Percentiles rank a stretch among this genome's conserved stretches.
Conservation (phyloP, 192 early-diverging fungal genomes). For the Coemansia guatemalensis region DNA sequence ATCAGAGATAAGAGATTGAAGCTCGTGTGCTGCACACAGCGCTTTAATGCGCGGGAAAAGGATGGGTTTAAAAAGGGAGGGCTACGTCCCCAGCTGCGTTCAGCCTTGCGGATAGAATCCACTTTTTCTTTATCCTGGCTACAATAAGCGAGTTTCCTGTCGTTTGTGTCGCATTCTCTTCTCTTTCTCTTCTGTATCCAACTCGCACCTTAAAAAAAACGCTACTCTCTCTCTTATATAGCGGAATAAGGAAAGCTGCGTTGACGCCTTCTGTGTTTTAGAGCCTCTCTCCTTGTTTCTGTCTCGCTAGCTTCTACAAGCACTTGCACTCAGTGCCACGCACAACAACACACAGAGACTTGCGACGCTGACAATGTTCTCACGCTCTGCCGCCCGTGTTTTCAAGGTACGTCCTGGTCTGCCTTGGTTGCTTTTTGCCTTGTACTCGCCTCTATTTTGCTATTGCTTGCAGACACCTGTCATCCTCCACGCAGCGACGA, state of each 20-base stretch:
- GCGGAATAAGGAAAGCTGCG: too few relatives aligned
- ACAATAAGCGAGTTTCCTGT: constrained; percentile 12
- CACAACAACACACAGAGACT: too few relatives aligned
- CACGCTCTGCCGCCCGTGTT: constrained; percentile 27
- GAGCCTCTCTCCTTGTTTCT: too few relatives aligned
- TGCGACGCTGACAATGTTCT: constrained; percentile 18
- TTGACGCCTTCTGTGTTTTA: too few relatives aligned
- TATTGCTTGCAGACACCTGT: background rate
- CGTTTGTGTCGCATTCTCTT: constrained; percentile 7
- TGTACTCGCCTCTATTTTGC: background rate
- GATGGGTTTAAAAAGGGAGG: background rate
- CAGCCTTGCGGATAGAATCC: background rate
- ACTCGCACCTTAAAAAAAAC: too few relatives aligned
- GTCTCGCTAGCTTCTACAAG: too few relatives aligned
- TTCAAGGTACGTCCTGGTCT: constrained; percentile 21
- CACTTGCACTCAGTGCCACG: too few relatives aligned
- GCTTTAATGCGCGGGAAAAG: background rate
- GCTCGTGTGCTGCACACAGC: too few relatives aligned
- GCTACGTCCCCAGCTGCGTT: background rate
- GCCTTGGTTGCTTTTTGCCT: background rate
- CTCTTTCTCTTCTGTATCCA: constrained; percentile 4
- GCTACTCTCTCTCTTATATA: too few relatives aligned
- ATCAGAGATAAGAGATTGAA: constrained; percentile 16
- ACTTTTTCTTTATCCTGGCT: constrained; percentile 4
- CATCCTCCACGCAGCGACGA: background rate